Conservation (phyloP, 345 rosid species). For the Brassica nigra region DNA sequence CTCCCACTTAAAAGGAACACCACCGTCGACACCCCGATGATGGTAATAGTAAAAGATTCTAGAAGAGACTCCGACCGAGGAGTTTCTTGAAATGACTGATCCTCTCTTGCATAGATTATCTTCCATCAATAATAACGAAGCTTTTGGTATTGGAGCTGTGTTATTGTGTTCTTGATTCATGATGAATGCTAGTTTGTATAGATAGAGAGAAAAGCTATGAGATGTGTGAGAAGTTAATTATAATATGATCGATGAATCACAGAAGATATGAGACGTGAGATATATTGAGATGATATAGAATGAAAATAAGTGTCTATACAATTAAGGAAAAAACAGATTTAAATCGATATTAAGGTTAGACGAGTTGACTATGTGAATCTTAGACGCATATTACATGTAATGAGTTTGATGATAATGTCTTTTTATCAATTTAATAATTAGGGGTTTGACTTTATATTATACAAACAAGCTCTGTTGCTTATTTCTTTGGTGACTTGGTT, state of each 20-base stretch:
- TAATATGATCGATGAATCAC: neutral
- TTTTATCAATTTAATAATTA: neutral
- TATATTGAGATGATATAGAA: slow-evolving; percentile 12
- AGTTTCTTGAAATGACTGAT: slow-evolving; percentile 44
- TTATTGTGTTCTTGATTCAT: slow-evolving; percentile 40
- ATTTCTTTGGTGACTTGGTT: slow-evolving; percentile 35
- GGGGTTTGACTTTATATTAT: slow-evolving; percentile 11
- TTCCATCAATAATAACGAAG: slow-evolving; percentile 46
- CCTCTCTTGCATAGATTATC: slow-evolving; percentile 42
- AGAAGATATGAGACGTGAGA: slow-evolving; percentile 4
- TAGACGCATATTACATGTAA: slow-evolving; percentile 28
- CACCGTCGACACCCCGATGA: slow-evolving; percentile 28
- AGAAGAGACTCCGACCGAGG: slow-evolving; percentile 46
- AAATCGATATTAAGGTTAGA: slow-evolving; percentile 6
- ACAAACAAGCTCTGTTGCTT: slow-evolving; percentile 35
- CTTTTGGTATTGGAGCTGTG: slow-evolving; percentile 25
- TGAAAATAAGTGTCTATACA: neutral
- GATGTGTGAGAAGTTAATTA: neutral
- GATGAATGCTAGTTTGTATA: neutral
- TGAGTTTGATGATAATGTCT: slow-evolving; percentile 1
- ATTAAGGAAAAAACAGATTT: slow-evolving; percentile 27
- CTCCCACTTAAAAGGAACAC: slow-evolving; percentile 73
- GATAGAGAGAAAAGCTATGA: neutral
- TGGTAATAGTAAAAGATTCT: slow-evolving; percentile 38
- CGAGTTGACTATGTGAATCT: slow-evolving; percentile 34